Evolutionary conservation across 129 eudicot genomes (phyloP).

Genomic region (Chrysanthemum makinoi): DNA sequence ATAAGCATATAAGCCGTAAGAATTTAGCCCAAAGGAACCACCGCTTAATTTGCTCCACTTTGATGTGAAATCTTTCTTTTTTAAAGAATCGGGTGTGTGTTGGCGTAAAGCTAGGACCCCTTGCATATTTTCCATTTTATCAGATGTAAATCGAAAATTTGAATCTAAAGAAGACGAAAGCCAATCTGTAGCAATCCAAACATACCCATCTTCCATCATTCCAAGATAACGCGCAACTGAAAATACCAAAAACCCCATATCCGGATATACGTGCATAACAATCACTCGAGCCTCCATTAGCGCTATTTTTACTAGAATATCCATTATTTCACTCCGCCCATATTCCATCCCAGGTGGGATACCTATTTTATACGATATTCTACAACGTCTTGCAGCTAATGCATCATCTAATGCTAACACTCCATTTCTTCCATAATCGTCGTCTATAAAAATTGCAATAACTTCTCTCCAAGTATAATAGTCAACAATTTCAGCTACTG

Average conservation of each 20-base stretch:
- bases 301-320: conserved; percentile 70
- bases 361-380: conserved; percentile 60
- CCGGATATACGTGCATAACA: conserved; percentile 81
- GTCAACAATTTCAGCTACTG: conserved; percentile 62
- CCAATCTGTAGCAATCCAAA: conserved; percentile 96
- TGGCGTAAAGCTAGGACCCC: conserved; percentile 82
- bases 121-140: conserved; percentile 61
- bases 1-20: conserved; percentile 79
- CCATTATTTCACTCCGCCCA: conserved; percentile 68
- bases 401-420: conserved; percentile 76
- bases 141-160: conserved; percentile 39
- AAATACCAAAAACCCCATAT: conserved; percentile 56
- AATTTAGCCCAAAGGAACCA: conserved; percentile 60
- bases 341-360: conserved; percentile 59
- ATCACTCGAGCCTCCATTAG: conserved; percentile 76
- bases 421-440: conserved; percentile 92
- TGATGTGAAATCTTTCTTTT: conserved; percentile 44
- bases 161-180: conserved; percentile 74
- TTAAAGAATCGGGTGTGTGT: conserved; percentile 57
- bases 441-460: conserved; percentile 65
- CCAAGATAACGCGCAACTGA: conserved; percentile 74
- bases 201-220: conserved; percentile 90
- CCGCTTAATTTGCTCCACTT: conserved; percentile 53
- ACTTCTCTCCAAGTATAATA: conserved; percentile 76
- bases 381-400: conserved; percentile 71